Evolutionary conservation across 169 alveolate species (phyloP), one percentile per base, ranked within the genome.

Genomic region (Hepatocystis sp.): DNA sequence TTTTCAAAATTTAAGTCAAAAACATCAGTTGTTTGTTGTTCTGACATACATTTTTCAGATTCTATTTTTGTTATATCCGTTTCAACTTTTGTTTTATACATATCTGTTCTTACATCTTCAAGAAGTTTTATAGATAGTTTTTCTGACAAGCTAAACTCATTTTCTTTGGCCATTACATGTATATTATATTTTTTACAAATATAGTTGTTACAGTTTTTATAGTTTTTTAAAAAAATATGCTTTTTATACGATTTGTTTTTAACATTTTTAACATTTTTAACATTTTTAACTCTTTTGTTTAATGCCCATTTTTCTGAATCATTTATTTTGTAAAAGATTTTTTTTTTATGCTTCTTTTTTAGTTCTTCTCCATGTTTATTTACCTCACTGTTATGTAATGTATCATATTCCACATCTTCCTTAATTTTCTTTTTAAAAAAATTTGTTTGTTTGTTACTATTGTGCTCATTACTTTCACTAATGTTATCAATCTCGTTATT

Each of bases 1-100:
- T 61, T 88, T 13, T 76, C 92, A 53, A 51, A 78, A 30, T 27
- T 66, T 0, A 55, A 39, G n/a, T n/a, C n/a, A n/a, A n/a, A n/a
- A n/a, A n/a, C n/a, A n/a, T n/a, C n/a, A n/a, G n/a, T n/a, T 21
- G 8, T 13, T 27, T 85, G 85, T 25, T 42, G 15, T 4, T 51
- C 44, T 4, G 58, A 27, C 4, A 19, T 7, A 23, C 39, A 13
- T 13, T 44, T 7, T 1, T 17, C n/a, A 5, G 11, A 4, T 5
- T 66, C 21, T 15, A 0, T 17, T n/a, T 15, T 10, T 11, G 4
- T 1, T 39, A 1, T 19, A 13, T n/a, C 32, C 27, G 13, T 47
- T 40, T 15, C 42, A 7, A 30, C 46, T 34, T 61, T 17, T 40
- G 10, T 13, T 32, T 36, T 49, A 34, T 51, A n/a, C 27, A 34